phyloP scores from a whole-genome alignment of 108 stramenopile genomes.

The Stephanodiscus minutulus region DNA sequence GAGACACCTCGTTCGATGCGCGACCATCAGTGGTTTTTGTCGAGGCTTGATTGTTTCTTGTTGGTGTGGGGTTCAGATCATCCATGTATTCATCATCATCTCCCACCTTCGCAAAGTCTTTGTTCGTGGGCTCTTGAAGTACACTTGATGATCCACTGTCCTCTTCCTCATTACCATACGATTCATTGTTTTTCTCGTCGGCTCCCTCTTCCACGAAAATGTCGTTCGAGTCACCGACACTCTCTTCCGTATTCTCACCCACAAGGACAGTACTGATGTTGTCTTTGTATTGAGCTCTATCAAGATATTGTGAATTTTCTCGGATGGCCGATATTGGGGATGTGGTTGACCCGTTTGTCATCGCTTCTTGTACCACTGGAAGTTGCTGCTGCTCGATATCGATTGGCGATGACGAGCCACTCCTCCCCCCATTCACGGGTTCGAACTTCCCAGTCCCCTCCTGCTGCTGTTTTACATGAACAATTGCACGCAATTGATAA shows the following conservation, averaged over 20 bases:
- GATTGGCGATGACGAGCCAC: slow-evolving; percentile 2
- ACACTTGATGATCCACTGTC: background rate
- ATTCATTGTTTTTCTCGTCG: background rate
- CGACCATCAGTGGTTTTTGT: background rate
- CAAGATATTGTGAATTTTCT: background rate
- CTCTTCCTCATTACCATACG: background rate
- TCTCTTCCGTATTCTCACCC: slow-evolving; percentile 5
- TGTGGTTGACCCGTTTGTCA: background rate
- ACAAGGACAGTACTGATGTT: background rate
- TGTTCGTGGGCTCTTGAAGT: background rate
- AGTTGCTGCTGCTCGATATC: background rate
- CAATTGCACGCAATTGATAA: slow-evolving; percentile 31
- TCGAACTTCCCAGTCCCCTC: background rate
- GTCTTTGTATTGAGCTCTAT: background rate
- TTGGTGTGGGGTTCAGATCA: background rate
- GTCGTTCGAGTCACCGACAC: background rate
- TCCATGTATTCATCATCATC: background rate
- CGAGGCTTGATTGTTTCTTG: background rate
- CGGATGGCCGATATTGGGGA: background rate
- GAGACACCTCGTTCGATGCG: background rate
- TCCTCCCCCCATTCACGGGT: no score
- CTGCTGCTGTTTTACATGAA: slow-evolving; percentile 14
- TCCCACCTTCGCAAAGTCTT: background rate
- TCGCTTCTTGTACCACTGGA: background rate
- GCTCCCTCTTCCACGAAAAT: background rate